Evolutionary conservation across 805 yeast species (phyloP).

Genomic region (Zygoascus bituminiphila): DNA sequence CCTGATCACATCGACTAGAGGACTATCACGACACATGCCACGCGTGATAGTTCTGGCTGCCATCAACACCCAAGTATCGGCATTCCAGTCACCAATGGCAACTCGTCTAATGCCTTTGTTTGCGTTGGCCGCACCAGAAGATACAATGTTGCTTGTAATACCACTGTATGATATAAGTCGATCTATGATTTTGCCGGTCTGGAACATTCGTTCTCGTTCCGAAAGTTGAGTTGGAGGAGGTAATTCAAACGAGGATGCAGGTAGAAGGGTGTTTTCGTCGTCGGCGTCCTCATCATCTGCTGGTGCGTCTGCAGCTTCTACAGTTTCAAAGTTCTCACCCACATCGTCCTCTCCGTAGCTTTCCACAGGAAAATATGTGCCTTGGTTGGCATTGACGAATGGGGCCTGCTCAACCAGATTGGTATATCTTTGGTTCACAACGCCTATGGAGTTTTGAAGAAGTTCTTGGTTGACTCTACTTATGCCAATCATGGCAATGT

Average conservation of each 20-base stretch:
- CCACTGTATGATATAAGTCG: slow-evolving; percentile 18
- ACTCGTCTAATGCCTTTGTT: slow-evolving; percentile 21
- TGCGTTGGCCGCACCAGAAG: slow-evolving; percentile 16
- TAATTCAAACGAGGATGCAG: slow-evolving; percentile 39
- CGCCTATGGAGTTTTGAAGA: slow-evolving; percentile 58
- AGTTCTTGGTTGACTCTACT: slow-evolving; percentile 42
- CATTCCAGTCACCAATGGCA: slow-evolving; percentile 46
- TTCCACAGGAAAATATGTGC: slow-evolving; percentile 15
- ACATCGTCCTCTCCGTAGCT: slow-evolving; percentile 30
- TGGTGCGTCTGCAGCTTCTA: slow-evolving; percentile 12
- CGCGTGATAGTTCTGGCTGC: slow-evolving; percentile 74
- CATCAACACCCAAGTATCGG: slow-evolving; percentile 68
- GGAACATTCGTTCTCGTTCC: slow-evolving; percentile 11
- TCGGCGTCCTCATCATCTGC: slow-evolving; percentile 21
- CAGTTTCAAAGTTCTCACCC: slow-evolving; percentile 23
- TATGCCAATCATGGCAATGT: slow-evolving; percentile 62
- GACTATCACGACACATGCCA: slow-evolving; percentile 42
- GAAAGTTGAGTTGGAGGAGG: slow-evolving; percentile 43
- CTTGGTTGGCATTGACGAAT: slow-evolving; percentile 5
- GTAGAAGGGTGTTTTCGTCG: slow-evolving; percentile 27
- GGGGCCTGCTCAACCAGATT: slow-evolving; percentile 33
- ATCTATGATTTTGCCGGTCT: slow-evolving; percentile 14
- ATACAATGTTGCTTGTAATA: slow-evolving; percentile 4
- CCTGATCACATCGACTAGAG: slow-evolving; percentile 47
- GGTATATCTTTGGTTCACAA: slow-evolving; percentile 57